phyloP scores from a whole-genome alignment of 306 rosid genomes.

The Hylodesmum podocarpum region DNA sequence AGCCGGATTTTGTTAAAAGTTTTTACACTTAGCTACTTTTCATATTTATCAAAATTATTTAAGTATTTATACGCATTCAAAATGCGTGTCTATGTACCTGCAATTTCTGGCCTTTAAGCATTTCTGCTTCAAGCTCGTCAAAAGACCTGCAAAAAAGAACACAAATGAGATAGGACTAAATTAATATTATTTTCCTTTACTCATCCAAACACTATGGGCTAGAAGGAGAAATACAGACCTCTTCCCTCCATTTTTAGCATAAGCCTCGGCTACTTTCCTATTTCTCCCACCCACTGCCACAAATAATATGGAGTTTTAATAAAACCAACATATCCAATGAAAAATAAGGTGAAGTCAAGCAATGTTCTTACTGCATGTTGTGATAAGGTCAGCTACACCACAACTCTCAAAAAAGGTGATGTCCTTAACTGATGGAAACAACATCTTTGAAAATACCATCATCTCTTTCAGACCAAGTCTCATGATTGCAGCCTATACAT shows the following conservation, averaged over 20 bases:
- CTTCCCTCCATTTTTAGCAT: slow-evolving; percentile 70
- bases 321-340: slow-evolving; percentile 3
- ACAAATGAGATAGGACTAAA: not conserved
- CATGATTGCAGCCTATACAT: slow-evolving; percentile 87
- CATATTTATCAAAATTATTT: not conserved
- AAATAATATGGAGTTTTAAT: slow-evolving; percentile 18
- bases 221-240: slow-evolving; percentile 44
- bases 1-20: not conserved
- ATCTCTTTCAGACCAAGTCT: slow-evolving; percentile 85
- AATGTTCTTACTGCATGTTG: slow-evolving; percentile 80
- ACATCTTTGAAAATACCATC: slow-evolving; percentile 73
- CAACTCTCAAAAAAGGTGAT: slow-evolving; percentile 93
- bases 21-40: not conserved
- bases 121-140: slow-evolving; percentile 83
- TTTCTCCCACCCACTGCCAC: slow-evolving; percentile 96
- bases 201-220: not conserved
- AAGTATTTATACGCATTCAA: not conserved
- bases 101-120: slow-evolving; percentile 90
- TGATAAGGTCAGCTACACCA: slow-evolving; percentile 94
- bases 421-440: slow-evolving; percentile 83
- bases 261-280: slow-evolving; percentile 93
- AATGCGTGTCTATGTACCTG: slow-evolving; percentile 55
- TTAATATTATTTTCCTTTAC: not conserved
- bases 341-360: not conserved
- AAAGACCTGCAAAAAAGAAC: slow-evolving; percentile 59